phyloP scores from a whole-genome alignment of 2,329 filamentous ascomycete genomes.

The Phialophora verrucosa region DNA sequence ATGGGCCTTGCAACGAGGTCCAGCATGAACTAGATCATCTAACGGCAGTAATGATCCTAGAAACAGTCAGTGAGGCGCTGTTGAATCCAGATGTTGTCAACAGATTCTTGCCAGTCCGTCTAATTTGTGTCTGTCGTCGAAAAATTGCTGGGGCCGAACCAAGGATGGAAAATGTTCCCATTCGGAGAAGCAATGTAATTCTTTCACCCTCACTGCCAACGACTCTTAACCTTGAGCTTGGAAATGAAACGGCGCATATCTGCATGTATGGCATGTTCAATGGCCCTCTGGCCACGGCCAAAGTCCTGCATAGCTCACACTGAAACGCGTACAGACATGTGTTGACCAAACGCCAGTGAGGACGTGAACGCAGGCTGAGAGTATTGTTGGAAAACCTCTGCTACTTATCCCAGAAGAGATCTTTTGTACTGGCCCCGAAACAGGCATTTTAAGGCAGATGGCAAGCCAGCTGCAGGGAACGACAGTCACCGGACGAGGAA shows the following conservation, averaged over 20 bases:
- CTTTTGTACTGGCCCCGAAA: background rate
- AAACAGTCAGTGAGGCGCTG: background rate
- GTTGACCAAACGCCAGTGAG: background rate
- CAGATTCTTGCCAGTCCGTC: background rate
- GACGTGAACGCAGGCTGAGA: background rate
- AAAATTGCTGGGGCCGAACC: background rate
- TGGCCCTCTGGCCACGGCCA: background rate
- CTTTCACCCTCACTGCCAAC: background rate
- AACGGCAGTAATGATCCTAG: background rate
- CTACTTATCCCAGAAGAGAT: constrained; percentile 1
- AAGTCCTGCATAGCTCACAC: background rate
- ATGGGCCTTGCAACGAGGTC: background rate
- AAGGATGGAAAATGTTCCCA: background rate
- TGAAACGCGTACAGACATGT: background rate
- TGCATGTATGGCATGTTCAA: background rate
- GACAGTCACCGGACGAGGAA: constrained; percentile 3
- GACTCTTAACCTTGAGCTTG: background rate
- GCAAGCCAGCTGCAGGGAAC: constrained; percentile 12
- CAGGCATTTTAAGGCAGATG: constrained; percentile 1
- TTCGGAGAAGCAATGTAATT: background rate
- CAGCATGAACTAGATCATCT: background rate
- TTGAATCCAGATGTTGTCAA: background rate
- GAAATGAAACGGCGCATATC: background rate
- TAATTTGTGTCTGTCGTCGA: constrained; percentile 7
- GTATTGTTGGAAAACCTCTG: background rate